Conservation (phyloP, 2,329 filamentous ascomycete genomes). For the Fusarium hainanense region DNA sequence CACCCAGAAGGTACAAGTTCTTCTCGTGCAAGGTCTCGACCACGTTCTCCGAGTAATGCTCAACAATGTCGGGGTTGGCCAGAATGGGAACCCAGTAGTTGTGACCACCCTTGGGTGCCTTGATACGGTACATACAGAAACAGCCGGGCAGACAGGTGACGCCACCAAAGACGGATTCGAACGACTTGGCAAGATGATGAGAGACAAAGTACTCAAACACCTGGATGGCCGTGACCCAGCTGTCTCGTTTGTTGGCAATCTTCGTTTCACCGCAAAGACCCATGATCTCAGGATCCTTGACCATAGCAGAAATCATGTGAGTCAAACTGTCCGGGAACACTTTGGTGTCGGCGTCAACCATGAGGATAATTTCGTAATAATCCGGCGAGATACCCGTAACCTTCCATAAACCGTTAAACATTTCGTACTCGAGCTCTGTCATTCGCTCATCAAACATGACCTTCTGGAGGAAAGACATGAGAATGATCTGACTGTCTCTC, state of each 20-base stretch:
- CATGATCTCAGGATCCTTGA: slow-evolving; percentile 99
- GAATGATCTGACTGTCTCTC: slow-evolving; percentile 97
- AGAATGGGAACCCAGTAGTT: slow-evolving; percentile 99
- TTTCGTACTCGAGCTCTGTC: slow-evolving; percentile 99
- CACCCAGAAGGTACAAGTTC: slow-evolving; percentile 89
- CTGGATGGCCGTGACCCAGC: slow-evolving; percentile 97
- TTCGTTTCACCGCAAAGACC: slow-evolving; percentile 98
- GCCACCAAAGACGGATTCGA: slow-evolving; percentile 98
- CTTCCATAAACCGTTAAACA: slow-evolving; percentile 99
- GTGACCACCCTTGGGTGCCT: slow-evolving; percentile 95
- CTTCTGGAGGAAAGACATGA: slow-evolving; percentile 99
- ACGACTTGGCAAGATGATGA: slow-evolving; percentile 95
- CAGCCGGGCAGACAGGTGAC: slow-evolving; percentile 98
- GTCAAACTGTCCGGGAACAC: slow-evolving; percentile 98
- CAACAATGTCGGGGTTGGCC: slow-evolving; percentile 97
- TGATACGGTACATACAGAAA: slow-evolving; percentile 99
- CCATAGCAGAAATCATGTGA: slow-evolving; percentile 99
- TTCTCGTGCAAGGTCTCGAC: slow-evolving; percentile 99
- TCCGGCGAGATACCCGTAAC: slow-evolving; percentile 98
- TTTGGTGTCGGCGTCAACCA: slow-evolving; percentile 99
- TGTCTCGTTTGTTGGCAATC: slow-evolving; percentile 96
- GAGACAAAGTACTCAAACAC: slow-evolving; percentile 99
- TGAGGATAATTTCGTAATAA: slow-evolving; percentile 97
- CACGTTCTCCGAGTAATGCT: slow-evolving; percentile 99
- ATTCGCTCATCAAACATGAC: slow-evolving; percentile 99